A percentile compares a stretch with the other conserved stretches of the same genome.
phyloP scores from a whole-genome alignment of 768 basidiomycete species.

The Mycena belliarum region DNA sequence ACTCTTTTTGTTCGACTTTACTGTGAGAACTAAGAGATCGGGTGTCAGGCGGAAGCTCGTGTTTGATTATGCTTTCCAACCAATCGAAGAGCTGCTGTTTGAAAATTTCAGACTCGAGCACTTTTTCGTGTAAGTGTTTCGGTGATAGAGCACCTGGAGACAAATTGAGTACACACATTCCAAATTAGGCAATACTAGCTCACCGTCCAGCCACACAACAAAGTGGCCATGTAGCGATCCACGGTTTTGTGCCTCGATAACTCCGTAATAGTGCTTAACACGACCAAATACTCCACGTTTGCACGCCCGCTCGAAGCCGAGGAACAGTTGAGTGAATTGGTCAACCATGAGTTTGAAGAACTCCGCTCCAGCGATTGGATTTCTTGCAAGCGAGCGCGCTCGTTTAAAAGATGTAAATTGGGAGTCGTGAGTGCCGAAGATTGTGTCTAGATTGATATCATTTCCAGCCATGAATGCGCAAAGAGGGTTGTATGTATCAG shows the following conservation, averaged over 20 bases:
- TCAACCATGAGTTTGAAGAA: too few relatives aligned
- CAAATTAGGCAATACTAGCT: background rate
- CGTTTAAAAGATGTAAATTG: too few relatives aligned
- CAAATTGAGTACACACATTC: background rate
- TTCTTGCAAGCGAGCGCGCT: too few relatives aligned
- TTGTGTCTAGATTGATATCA: too few relatives aligned
- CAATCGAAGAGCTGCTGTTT: background rate
- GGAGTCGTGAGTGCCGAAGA: too few relatives aligned
- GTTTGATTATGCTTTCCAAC: constrained; percentile 10
- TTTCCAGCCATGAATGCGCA: too few relatives aligned
- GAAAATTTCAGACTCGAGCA: background rate
- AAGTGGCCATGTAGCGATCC: constrained; percentile 30
- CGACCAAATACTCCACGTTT: constrained; percentile 31
- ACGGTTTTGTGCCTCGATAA: constrained; percentile 32
- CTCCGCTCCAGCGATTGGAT: too few relatives aligned
- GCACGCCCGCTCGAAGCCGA: too few relatives aligned
- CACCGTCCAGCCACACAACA: constrained; percentile 6
- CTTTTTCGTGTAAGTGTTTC: background rate
- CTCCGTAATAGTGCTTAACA: constrained; percentile 27
- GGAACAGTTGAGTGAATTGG: too few relatives aligned
- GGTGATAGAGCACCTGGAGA: background rate
- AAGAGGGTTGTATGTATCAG: too few relatives aligned
- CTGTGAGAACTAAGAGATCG: background rate
- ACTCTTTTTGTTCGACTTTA: background rate
- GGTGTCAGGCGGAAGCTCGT: background rate